phyloP scores from a whole-genome alignment of 2,329 filamentous ascomycete genomes.

The Chalaropsis ovoidea region DNA sequence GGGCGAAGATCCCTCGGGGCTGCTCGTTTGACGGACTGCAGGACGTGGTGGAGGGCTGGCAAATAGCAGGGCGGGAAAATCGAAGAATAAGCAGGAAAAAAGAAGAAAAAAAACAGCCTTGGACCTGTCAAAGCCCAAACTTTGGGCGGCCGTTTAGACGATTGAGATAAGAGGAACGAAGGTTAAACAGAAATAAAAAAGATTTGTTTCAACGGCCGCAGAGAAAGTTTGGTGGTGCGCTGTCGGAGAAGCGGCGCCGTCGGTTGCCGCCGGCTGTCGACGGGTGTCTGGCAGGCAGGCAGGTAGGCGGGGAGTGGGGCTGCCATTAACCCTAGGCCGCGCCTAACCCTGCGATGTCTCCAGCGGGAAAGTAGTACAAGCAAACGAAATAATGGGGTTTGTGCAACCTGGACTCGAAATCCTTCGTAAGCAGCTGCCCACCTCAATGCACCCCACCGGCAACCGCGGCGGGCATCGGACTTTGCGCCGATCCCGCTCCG shows the following conservation, averaged over 20 bases:
- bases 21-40: not conserved
- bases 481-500: not conserved
- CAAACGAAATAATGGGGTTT: not conserved
- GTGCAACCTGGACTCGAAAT: not conserved
- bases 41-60: not conserved
- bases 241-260: not conserved
- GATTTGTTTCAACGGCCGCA: not conserved
- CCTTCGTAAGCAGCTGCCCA: not conserved
- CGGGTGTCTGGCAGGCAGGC: not conserved
- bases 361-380: not conserved
- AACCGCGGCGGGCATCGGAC: not conserved
- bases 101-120: not conserved
- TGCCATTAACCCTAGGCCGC: not conserved
- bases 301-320: too few relatives aligned
- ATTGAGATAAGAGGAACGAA: conserved; percentile 9
- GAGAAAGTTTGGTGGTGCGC: not conserved
- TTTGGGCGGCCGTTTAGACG: not conserved
- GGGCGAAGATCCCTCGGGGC: not conserved
- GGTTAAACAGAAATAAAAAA: not conserved
- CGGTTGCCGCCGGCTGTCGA: not conserved
- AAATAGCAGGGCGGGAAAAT: not conserved
- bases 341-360: too few relatives aligned
- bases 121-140: not conserved
- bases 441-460: not conserved
- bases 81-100: not conserved